Evolutionary conservation across 2,329 filamentous ascomycete species (phyloP), one percentile per base, ranked within the genome.

Genomic region (Calonectria pseudoreteaudii): DNA sequence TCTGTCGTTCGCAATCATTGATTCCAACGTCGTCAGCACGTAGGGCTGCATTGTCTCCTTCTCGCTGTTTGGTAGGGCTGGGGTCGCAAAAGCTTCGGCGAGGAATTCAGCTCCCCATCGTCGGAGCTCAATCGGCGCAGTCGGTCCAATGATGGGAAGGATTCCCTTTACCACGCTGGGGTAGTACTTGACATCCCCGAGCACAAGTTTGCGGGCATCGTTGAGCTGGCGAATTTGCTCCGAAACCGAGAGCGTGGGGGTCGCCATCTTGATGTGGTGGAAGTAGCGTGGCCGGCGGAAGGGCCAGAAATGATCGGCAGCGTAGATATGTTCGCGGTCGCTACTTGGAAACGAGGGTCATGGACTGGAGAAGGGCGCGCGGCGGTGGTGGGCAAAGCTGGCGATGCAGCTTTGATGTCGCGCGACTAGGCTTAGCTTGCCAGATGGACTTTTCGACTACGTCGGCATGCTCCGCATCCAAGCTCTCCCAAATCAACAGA

Each of bases 61-160:
- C 84, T 94, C 92, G 67, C 93, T 89, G 73, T 91, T 88, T 26
- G 93, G 88, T 80, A 98, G 89, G 28, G 94, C 92, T n/a, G 97
- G 97, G 74, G 95, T 97, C 71, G 97, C 94, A 86, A 99, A 98
- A 3, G 96, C 95, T 87, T 99, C 97, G 71, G 96, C 95, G 53
- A 99, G 89, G 82, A 99, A 99, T 75, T 98, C 96, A 76, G 96
- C 93, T 31, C 96, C 97, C 97, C 97, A 99, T 93, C 96, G 90
- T 85, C 95, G 94, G 81, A 98, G 88, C 85, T 98, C 95, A 71
- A 98, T 86, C 74, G 91, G 90, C 76, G 94, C 90, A 77, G 90
- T 89, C 66, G 94, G 91, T 74, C 93, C 93, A 84, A 98, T 94
- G 81, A 98, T 96, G 70, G 96, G 95, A n/a, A 98, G 88, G 76